Evolutionary conservation across 805 yeast genomes (phyloP), one percentile per base, ranked within the genome.

Genomic region (Candida succiphila): DNA sequence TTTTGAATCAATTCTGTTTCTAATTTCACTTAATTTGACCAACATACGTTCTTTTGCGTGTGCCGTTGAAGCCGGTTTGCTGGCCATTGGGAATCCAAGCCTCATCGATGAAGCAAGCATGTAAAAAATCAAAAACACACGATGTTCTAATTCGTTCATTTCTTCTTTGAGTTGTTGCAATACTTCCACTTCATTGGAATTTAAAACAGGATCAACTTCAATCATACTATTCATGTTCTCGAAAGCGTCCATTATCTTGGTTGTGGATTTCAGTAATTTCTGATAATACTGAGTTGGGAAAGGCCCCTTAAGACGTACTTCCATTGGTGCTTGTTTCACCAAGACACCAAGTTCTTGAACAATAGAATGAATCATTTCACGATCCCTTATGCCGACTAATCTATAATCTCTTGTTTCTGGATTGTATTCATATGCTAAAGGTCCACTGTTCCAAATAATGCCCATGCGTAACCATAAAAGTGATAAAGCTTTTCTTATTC

Each of bases 401-500:
- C 35, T 30, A 27, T 42, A 33, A 16, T 52, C 54, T 4, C 37
- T 34, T 35, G 53, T 37, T 24, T 40, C 46, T 13, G 46, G 53
- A 24, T 54, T 49, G 17, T 45, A 46, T n/a, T 51, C 55, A 33
- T 60, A 68, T 14, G 65, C 69, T 39, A 84, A 56, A 2, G 88
- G 86, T 42, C 82, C 89, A 31, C 76, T 61, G 43, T 78, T 78
- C 94, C 94, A 84, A 7, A 77, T 66, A 17, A 85, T 67, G 1
- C 95, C 95, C 68, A 84, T 67, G 29, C 87, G 61, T 27, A 85
- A 59, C 94, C 94, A 85, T 17, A 83, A 60, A 3, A 76, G 58
- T 1, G 85, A 71, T 17, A 84, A 49, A 0, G 85, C 84, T 19
- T 65, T 63, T 37, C 82, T 74, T 38, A 84, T 57, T 31, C 86